Percentiles rank a stretch among this genome's conserved stretches.
Conservation (phyloP, 106 monocot genomes). For the Dioscorea dumetorum region DNA sequence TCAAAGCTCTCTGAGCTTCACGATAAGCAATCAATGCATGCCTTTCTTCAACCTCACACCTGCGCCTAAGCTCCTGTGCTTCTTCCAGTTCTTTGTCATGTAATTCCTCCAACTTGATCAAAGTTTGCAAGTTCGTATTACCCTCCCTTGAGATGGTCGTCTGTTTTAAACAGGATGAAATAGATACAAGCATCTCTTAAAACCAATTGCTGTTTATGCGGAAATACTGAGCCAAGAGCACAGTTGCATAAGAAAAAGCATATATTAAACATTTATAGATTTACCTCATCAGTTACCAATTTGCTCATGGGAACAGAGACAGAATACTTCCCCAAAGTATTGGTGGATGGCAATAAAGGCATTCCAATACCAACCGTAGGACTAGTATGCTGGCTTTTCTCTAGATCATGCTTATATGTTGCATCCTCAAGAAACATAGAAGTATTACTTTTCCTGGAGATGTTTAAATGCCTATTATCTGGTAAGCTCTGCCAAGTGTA, state of each 20-base stretch:
- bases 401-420: neutral
- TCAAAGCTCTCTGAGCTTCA: constrained; percentile 68
- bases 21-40: constrained; percentile 72
- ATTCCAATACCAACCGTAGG: constrained; percentile 1
- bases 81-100: constrained; percentile 87
- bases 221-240: neutral
- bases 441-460: constrained; percentile 3
- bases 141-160: constrained; percentile 8
- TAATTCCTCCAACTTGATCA: constrained; percentile 64
- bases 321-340: constrained; percentile 1
- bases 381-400: constrained; percentile 1
- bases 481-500: constrained; percentile 13
- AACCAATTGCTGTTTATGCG: neutral
- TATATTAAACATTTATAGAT: neutral
- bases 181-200: constrained; percentile 4
- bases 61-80: constrained; percentile 73
- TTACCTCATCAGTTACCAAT: constrained; percentile 19
- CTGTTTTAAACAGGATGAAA: constrained; percentile 12
- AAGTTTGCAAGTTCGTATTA: constrained; percentile 34
- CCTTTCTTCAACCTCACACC: constrained; percentile 81
- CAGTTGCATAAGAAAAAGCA: neutral
- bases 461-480: neutral
- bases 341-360: constrained; percentile 9
- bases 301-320: constrained; percentile 1
- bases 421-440: neutral